These are phyloP conservation scores for Candida bentonensis DNA, from an alignment of 805 yeast species.

Conservation along the genomic window DNA sequence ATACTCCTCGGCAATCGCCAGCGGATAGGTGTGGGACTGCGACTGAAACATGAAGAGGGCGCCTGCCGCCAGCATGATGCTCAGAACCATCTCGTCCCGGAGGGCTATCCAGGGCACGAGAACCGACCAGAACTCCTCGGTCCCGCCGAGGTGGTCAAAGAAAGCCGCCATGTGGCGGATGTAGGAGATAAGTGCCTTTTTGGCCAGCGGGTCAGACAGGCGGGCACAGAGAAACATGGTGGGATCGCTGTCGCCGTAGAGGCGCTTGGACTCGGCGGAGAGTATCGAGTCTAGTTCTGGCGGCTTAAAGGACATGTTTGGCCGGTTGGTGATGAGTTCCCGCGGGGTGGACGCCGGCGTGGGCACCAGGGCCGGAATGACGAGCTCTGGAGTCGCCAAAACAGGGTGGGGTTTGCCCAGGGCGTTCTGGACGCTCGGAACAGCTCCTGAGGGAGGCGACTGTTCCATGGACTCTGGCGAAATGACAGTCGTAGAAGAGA, in stretches of 20 bases:
- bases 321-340: not conserved
- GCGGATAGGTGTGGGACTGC: not conserved
- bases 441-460: too few species aligned
- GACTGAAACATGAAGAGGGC: slow-evolving; percentile 1
- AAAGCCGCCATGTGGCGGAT: not conserved
- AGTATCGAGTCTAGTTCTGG: not conserved
- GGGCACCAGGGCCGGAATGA: too few species aligned
- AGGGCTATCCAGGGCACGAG: not conserved
- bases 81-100: not conserved
- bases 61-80: not conserved
- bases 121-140: not conserved
- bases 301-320: not conserved
- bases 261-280: not conserved
- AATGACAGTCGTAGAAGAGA: too few species aligned
- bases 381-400: too few species aligned
- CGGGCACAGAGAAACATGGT: not conserved
- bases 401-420: too few species aligned
- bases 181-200: not conserved
- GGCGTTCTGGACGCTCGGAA: too few species aligned
- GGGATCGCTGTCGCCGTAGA: not conserved
- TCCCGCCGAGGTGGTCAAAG: not conserved
- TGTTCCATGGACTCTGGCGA: too few species aligned
- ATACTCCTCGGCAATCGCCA: not conserved
- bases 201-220: not conserved
- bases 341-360: too few species aligned